Percentiles rank a stretch among this genome's conserved stretches.
Conservation (phyloP, 2,329 filamentous ascomycete species). For the Beauveria brongniartii region DNA sequence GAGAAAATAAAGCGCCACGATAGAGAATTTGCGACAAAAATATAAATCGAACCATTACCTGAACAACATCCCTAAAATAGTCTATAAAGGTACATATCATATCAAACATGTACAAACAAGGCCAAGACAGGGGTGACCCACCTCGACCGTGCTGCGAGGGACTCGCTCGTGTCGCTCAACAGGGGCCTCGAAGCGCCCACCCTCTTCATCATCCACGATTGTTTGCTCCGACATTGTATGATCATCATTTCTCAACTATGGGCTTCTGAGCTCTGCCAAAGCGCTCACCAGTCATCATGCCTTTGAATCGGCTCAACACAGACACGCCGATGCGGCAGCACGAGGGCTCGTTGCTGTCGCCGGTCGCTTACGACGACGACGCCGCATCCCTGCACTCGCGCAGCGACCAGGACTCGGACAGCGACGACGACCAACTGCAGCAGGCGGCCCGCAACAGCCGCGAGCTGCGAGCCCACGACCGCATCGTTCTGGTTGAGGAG, state of each 20-base stretch:
- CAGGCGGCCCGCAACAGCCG: constrained; percentile 57
- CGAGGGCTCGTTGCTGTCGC: constrained; percentile 49
- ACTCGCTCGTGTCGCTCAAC: too few species aligned
- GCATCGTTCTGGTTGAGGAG: constrained; percentile 65
- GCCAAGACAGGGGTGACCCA: too few species aligned
- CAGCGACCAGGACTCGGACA: constrained; percentile 67
- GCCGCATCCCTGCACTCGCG: constrained; percentile 57
- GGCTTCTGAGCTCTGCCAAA: constrained; percentile 1
- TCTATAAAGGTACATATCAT: too few species aligned
- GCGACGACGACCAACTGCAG: constrained; percentile 64
- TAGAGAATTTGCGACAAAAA: too few species aligned
- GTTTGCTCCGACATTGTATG: not conserved
- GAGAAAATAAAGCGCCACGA: too few species aligned
- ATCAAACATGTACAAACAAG: too few species aligned
- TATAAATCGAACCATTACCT: too few species aligned
- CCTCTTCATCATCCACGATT: not conserved
- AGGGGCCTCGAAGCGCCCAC: not conserved
- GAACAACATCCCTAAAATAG: too few species aligned
- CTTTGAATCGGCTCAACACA: not conserved
- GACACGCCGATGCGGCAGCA: constrained; percentile 9
- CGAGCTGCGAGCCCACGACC: constrained; percentile 62
- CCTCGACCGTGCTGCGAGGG: too few species aligned
- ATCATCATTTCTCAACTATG: constrained; percentile 3
- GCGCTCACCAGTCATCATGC: not conserved
- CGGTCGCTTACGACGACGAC: constrained; percentile 59